Base-by-base conservation (phyloP, 805 yeast species). In the Komagataella mondaviorum region DNA sequence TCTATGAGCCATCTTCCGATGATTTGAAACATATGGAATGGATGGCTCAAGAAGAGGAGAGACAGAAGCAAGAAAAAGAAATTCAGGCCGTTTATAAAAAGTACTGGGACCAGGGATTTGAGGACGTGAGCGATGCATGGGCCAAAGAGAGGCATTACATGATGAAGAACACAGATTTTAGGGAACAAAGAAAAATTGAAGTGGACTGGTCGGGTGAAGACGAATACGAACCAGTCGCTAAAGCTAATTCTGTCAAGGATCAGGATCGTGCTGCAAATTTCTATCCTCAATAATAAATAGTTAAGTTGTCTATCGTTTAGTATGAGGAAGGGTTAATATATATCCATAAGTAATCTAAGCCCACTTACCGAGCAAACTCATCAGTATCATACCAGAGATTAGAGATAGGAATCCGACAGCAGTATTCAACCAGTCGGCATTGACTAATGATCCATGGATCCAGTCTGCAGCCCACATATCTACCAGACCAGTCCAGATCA, bases 1-100 rank as follows among this genome's bases (percentile, higher is more conserved):
- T 88, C 56, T 91, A 91, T 67, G 98, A 91, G 71, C 98, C 98
- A 23, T 85, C 95, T 17, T 80, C 83, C 23, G 97, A 90, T 65
- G 98, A 91, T 71, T 73, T 90, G 65, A 77, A 72, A 53, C 78
- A 74, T 60, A 84, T 85, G 90, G 90, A 83, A 60, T 84, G 90
- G 90, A 79, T 85, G 85, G 91, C 89, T 1, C 76, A 81, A 61
- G 91, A 85, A 65, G 93, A 85, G 62, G 71, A 76, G 24, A 74
- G 88, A 57, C 76, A 73, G 57, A 69, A 73, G 54, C 85, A 81
- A 61, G 82, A 81, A 60, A 78, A 77, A 48, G 78, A 77, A 63
- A 71, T 81, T 53, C 78, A 76, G 64, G 80, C 77, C 57, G 78
- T 81, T 39, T 85, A 83, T 67, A 77, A 82, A 56, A 78, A 76